Conservation (phyloP, 257 asterid species). For the Schizonepeta tenuifolia region DNA sequence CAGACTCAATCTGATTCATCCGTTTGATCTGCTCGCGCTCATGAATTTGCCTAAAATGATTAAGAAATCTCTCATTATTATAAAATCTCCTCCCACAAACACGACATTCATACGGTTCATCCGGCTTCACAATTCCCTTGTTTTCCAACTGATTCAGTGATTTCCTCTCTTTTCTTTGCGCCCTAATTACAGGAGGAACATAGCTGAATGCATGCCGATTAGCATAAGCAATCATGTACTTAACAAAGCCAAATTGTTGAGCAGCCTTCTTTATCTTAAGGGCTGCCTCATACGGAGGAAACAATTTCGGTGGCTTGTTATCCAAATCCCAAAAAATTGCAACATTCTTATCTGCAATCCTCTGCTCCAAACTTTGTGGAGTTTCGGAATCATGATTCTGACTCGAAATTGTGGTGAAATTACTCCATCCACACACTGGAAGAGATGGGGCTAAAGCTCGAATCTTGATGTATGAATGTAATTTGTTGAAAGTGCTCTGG, state of each 20-base stretch:
- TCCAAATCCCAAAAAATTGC: conserved; percentile 95
- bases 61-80: conserved; percentile 57
- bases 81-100: conserved; percentile 93
- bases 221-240: conserved; percentile 75
- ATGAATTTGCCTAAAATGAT: conserved; percentile 86
- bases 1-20: conserved; percentile 78
- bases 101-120: conserved; percentile 65
- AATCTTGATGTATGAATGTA: conserved; percentile 21
- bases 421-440: conserved; percentile 31
- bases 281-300: conserved; percentile 88
- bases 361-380: conserved; percentile 35
- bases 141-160: conserved; percentile 58
- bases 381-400: conserved; percentile 35
- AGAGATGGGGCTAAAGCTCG: conserved; percentile 14
- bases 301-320: conserved; percentile 81
- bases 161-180: conserved; percentile 57
- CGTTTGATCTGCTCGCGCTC: conserved; percentile 83
- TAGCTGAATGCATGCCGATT: conserved; percentile 74
- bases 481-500: conserved; percentile 20
- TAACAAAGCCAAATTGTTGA: conserved; percentile 71
- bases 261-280: conserved; percentile 64
- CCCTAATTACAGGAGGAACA: conserved; percentile 66
- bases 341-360: conserved; percentile 48
- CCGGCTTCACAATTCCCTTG: conserved; percentile 54
- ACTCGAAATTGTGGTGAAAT: conserved; percentile 37